phyloP scores from a whole-genome alignment of 2,329 filamentous ascomycete species.

The Aspergillus terreus region DNA sequence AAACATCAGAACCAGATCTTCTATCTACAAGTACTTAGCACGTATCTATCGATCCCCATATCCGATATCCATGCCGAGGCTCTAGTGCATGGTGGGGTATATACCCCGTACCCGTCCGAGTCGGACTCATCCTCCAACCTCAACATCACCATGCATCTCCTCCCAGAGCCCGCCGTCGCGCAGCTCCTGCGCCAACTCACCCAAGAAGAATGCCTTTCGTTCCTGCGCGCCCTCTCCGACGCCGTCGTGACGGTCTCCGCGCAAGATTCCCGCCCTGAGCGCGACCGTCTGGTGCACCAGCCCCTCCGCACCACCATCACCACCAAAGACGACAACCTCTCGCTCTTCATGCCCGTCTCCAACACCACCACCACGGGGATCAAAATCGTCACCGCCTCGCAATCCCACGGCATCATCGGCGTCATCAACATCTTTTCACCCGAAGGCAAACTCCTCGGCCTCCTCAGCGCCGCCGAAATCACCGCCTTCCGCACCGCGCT shows the following conservation, averaged over 20 bases:
- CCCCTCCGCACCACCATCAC: slow-evolving; percentile 40
- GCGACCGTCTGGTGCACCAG: slow-evolving; percentile 38
- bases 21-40: no score
- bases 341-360: slow-evolving; percentile 71
- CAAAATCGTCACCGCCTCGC: slow-evolving; percentile 63
- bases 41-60: not conserved
- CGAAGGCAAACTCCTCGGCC: slow-evolving; percentile 59
- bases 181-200: slow-evolving; percentile 31
- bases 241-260: slow-evolving; percentile 31
- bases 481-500: slow-evolving; percentile 80
- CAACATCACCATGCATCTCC: slow-evolving; percentile 28
- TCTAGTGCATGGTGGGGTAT: not conserved
- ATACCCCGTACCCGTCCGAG: not conserved
- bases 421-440: slow-evolving; percentile 66
- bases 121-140: not conserved
- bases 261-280: slow-evolving; percentile 20
- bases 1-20: no score
- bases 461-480: slow-evolving; percentile 69
- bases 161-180: slow-evolving; percentile 31
- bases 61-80: not conserved
- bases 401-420: slow-evolving; percentile 51
- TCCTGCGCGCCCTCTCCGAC: slow-evolving; percentile 35
- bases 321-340: slow-evolving; percentile 48
- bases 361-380: slow-evolving; percentile 62
- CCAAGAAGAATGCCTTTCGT: slow-evolving; percentile 28